A percentile compares a stretch with the other conserved stretches of the same genome.
phyloP scores from a whole-genome alignment of 2,329 filamentous ascomycete species.

The Cercospora berteroae region DNA sequence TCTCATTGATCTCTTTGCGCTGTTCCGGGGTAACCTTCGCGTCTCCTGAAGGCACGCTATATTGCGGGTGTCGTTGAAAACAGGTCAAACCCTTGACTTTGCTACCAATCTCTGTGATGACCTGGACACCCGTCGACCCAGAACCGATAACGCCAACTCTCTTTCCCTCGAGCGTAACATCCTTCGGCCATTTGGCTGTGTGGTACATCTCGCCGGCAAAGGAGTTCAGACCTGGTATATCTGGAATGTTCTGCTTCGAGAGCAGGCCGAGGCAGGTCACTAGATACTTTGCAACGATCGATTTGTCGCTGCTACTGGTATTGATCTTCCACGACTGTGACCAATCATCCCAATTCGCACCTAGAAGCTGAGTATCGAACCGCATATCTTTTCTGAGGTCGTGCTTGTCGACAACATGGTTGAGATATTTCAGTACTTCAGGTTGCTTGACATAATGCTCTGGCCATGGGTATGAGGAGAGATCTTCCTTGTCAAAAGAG shows the following conservation, averaged over 20 bases:
- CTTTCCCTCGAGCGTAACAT: conserved; percentile 34
- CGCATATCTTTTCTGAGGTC: conserved; percentile 24
- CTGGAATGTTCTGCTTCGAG: conserved; percentile 41
- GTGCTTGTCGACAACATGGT: conserved; percentile 22
- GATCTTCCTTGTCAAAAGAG: conserved; percentile 39
- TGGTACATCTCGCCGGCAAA: conserved; percentile 45
- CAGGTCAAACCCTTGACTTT: conserved; percentile 33
- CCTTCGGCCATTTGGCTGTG: conserved; percentile 42
- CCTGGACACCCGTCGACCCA: conserved; percentile 45
- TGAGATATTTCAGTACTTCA: conserved; percentile 32
- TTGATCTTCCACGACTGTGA: conserved; percentile 13
- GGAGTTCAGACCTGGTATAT: conserved; percentile 38
- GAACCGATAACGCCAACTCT: conserved; percentile 45
- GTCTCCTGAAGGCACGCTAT: conserved; percentile 39
- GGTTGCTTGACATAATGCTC: conserved; percentile 47
- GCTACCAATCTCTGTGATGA: conserved; percentile 34
- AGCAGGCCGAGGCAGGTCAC: conserved; percentile 42
- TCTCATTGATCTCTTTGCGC: conserved; percentile 20
- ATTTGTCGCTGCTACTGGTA: not conserved
- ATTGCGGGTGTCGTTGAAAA: conserved; percentile 43
- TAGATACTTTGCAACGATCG: conserved; percentile 34
- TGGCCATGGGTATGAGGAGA: conserved; percentile 39
- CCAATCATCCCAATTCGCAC: conserved; percentile 28
- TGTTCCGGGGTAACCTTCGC: conserved; percentile 31
- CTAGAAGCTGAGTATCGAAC: conserved; percentile 25